Evolutionary conservation across 495 filamentous ascomycete species (phyloP).

Genomic region (Hypoxylon rickii): DNA sequence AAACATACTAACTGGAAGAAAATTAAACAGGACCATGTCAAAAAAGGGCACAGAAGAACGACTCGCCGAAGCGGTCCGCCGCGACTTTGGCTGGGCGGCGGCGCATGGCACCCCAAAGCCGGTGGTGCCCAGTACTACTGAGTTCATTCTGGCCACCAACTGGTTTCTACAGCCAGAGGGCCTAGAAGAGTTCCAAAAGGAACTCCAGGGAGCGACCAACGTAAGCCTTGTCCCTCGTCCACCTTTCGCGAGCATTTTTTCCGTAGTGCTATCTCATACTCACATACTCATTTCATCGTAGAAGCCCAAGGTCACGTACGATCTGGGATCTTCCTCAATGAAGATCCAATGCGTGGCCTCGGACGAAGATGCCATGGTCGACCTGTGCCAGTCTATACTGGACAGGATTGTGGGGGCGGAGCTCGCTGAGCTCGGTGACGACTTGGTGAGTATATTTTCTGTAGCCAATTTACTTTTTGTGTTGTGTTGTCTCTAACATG

Average conservation of each 20-base stretch:
- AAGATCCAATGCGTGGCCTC: slow-evolving; percentile 37
- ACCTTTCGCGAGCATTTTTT: neutral
- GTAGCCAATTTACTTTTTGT: neutral
- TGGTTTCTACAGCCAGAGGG: slow-evolving; percentile 41
- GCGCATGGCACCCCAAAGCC: no score
- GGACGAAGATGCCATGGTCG: slow-evolving; percentile 29
- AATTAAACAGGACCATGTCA: no score
- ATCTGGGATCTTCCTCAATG: slow-evolving; percentile 32
- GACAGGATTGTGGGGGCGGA: slow-evolving; percentile 28
- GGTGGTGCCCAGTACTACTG: no score
- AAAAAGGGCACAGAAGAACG: no score
- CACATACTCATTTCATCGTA: slow-evolving; percentile 27
- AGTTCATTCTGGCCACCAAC: slow-evolving; percentile 40
- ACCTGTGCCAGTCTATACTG: slow-evolving; percentile 17
- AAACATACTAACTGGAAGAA: no score
- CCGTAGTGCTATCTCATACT: neutral
- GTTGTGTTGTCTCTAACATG: neutral
- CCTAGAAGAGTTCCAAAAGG: slow-evolving; percentile 30
- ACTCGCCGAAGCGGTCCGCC: no score
- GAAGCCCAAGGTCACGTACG: slow-evolving; percentile 37
- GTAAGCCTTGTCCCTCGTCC: slow-evolving; percentile 21
- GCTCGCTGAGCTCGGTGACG: slow-evolving; percentile 7
- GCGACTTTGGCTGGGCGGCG: no score
- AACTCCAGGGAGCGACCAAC: slow-evolving; percentile 16
- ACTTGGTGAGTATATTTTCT: slow-evolving; percentile 29